Evolutionary conservation across 176 grass and related monocot species (phyloP), one percentile per base, ranked within the genome.

Genomic region (Canna indica): DNA sequence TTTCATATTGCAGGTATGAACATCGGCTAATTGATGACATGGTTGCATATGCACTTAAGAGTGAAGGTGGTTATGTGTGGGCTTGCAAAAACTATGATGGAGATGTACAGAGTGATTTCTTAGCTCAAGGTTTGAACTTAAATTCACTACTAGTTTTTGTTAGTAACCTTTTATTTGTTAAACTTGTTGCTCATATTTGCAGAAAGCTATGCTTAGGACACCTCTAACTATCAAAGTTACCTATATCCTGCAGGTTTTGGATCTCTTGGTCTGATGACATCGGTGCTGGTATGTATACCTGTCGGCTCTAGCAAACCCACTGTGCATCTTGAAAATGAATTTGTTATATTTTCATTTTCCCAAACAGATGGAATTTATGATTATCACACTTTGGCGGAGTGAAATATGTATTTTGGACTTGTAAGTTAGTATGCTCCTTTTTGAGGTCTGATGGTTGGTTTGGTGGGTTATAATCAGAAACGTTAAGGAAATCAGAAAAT

Each of bases 51-150:
- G 88, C 92, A 7, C 67, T 96, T 34, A 96, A 96, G 73, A 96
- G 88, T 66, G 88, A 96, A 77, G 92, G 92, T 74, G 92, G 88
- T 29, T 96, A 96, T 73, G 88, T 96, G 3, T 96, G 92, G 92
- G 92, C 92, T 78, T 96, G 92, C 85, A 96, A 96, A 77, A 91
- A 96, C 71, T 96, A 96, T 69, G 85, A 96, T 79, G 92, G 92
- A 75, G 92, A 96, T 83, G 86, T 91, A 53, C 85, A 96, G 57
- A 96, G 92, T 47, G 88, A 96, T 83, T 82, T 91, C 72, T 79
- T 96, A 53, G 93, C 93, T 81, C 93, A 96, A 96, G 93, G 88
- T 75, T 31, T 35, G 59, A 64, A 29, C 41, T 64, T n/a, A n/a
- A n/a, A n/a, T n/a, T n/a, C n/a, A n/a, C n/a, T n/a, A n/a, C n/a